Percentiles rank a stretch among this genome's conserved stretches.
Evolutionary conservation across 176 grass and related monocot species (phyloP).

Genomic region (Eleusine coracana): DNA sequence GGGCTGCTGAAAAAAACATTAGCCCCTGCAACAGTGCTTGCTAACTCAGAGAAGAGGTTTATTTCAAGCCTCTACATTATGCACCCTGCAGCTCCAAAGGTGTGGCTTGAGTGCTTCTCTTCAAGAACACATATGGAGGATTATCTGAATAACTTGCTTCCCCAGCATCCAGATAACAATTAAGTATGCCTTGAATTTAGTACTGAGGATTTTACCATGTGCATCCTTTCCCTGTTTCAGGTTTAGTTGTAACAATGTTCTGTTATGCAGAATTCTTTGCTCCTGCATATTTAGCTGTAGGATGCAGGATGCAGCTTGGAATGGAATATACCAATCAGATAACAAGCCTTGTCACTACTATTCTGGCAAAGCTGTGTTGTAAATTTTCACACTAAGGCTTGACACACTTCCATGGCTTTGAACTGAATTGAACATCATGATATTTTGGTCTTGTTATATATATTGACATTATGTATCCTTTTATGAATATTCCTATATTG

Average conservation of each 20-base stretch:
- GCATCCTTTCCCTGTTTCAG: slow-evolving; percentile 18
- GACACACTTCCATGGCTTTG: slow-evolving; percentile 9
- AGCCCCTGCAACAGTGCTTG: slow-evolving; percentile 69
- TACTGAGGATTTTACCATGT: slow-evolving; percentile 43
- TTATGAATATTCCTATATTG: background rate
- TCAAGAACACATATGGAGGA: slow-evolving; percentile 51
- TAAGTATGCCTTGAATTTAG: slow-evolving; percentile 41
- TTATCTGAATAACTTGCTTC: slow-evolving; percentile 61
- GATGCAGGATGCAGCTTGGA: slow-evolving; percentile 31
- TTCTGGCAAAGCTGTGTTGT: slow-evolving; percentile 37
- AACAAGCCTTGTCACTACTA: slow-evolving; percentile 27
- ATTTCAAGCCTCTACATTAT: slow-evolving; percentile 64
- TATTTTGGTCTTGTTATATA: background rate
- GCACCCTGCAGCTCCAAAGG: slow-evolving; percentile 84
- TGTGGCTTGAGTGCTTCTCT: slow-evolving; percentile 91
- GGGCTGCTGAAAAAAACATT: slow-evolving; percentile 61
- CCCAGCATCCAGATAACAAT: slow-evolving; percentile 33
- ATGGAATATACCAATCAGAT: slow-evolving; percentile 31
- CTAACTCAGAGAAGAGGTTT: slow-evolving; percentile 83
- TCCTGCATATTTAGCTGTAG: slow-evolving; percentile 39
- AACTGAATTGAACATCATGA: background rate
- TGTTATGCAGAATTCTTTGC: slow-evolving; percentile 39
- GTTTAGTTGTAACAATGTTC: slow-evolving; percentile 32
- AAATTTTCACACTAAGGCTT: slow-evolving; percentile 33
- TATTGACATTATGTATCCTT: background rate